Evolutionary conservation across 2,329 filamentous ascomycete genomes (phyloP).

Genomic region (Orbilia oligospora): DNA sequence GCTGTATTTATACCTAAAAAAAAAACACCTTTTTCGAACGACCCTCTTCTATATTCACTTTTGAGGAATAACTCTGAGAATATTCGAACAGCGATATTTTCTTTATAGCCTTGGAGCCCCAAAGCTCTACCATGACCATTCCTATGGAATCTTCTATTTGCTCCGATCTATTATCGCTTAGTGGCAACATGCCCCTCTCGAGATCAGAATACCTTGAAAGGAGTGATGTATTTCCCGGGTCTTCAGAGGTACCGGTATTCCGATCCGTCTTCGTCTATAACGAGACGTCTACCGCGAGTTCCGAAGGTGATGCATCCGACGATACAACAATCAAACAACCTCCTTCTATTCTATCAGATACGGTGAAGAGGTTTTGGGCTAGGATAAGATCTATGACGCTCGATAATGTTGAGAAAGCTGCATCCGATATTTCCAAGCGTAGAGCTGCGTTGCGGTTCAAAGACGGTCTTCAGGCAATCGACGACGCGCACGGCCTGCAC

Average conservation of each 20-base stretch:
- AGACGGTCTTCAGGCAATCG: conserved; percentile 13
- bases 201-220: conserved; percentile 37
- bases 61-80: not conserved
- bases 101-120: not conserved
- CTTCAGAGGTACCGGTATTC: not conserved
- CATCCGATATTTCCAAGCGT: not conserved
- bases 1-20: not conserved
- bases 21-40: not conserved
- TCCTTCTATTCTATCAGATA: conserved; percentile 4
- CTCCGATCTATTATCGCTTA: conserved; percentile 28
- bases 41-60: not conserved
- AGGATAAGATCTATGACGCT: conserved; percentile 36
- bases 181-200: conserved; percentile 20
- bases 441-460: conserved; percentile 10
- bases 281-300: not conserved
- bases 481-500: conserved; percentile 7
- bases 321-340: not conserved
- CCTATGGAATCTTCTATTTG: conserved; percentile 10
- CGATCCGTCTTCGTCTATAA: conserved; percentile 9
- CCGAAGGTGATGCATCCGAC: conserved; percentile 5
- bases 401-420: not conserved
- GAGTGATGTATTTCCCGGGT: conserved; percentile 32
- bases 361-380: conserved; percentile 19
- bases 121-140: not conserved
- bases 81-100: not conserved